These are phyloP conservation scores for Backusella australiensis DNA, from an alignment of 192 early-diverging fungal species.

Conservation along the genomic window DNA sequence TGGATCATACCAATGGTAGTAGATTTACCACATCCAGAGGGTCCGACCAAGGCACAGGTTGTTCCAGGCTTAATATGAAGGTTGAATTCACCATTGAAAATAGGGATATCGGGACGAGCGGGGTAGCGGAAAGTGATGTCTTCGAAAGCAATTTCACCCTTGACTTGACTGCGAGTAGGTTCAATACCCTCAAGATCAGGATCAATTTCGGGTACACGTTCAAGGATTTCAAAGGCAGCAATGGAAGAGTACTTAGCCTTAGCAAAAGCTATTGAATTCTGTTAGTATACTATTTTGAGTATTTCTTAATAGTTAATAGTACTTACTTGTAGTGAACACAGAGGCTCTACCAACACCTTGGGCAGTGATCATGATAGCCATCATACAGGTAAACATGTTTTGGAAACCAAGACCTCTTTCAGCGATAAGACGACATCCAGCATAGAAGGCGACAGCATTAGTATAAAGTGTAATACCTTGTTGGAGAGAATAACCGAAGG, in stretches of 20 bases:
- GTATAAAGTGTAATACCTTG: conserved; percentile 71
- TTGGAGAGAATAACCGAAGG: conserved; percentile 71
- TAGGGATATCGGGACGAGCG: conserved; percentile 54
- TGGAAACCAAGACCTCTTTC: conserved; percentile 41
- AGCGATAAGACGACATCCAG: conserved; percentile 62
- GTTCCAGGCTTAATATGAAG: conserved; percentile 46
- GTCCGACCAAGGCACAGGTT: conserved; percentile 86
- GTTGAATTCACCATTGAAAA: conserved; percentile 59
- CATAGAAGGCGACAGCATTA: conserved; percentile 73
- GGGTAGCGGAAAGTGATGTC: conserved; percentile 67
- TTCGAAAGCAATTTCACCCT: conserved; percentile 51
- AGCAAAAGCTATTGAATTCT: conserved; percentile 61
- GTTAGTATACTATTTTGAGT: not conserved
- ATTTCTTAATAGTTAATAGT: not conserved
- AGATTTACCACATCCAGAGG: conserved; percentile 82
- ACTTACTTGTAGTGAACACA: conserved; percentile 35
- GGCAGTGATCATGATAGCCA: conserved; percentile 72
- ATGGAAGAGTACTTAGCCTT: conserved; percentile 83
- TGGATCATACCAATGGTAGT: conserved; percentile 59
- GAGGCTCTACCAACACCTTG: conserved; percentile 63
- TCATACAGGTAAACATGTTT: conserved; percentile 68
- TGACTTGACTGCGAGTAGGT: conserved; percentile 32
- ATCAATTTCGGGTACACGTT: conserved; percentile 71
- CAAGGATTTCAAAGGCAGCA: conserved; percentile 65
- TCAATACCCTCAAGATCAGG: conserved; percentile 39